phyloP scores from a whole-genome alignment of 1,139 yeast genomes.

The Meyerozyma elateridarum region DNA sequence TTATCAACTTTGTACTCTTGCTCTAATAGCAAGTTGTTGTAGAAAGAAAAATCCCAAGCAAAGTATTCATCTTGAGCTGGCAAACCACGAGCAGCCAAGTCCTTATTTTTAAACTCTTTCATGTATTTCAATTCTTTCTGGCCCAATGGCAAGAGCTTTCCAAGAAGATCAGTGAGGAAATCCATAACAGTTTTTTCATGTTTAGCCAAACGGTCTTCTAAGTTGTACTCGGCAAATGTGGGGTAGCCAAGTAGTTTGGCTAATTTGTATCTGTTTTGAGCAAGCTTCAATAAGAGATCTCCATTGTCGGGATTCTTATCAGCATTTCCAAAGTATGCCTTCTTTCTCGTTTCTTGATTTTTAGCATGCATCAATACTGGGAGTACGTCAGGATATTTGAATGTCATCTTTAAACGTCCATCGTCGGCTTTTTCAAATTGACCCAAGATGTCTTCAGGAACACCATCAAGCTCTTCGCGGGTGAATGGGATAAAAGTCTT shows the following conservation, averaged over 20 bases:
- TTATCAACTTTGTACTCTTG: conserved; percentile 68
- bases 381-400: conserved; percentile 72
- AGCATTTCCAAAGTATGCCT: conserved; percentile 62
- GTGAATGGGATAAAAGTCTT: conserved; percentile 56
- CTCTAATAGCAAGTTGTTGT: conserved; percentile 61
- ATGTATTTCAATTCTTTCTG: conserved; percentile 47
- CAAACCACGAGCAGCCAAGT: conserved; percentile 41
- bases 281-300: conserved; percentile 52
- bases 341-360: conserved; percentile 58
- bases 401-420: conserved; percentile 54
- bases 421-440: conserved; percentile 49
- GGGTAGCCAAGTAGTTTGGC: conserved; percentile 64
- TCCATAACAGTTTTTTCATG: conserved; percentile 50
- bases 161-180: conserved; percentile 58
- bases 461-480: conserved; percentile 64
- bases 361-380: conserved; percentile 74
- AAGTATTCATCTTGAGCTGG: conserved; percentile 42
- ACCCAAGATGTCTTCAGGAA: conserved; percentile 57
- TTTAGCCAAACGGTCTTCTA: conserved; percentile 81
- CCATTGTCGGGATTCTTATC: conserved; percentile 62
- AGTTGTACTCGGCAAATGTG: conserved; percentile 60
- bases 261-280: conserved; percentile 54
- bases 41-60: conserved; percentile 72
- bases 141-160: conserved; percentile 57
- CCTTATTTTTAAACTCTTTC: conserved; percentile 49